Evolutionary conservation across 2,329 filamentous ascomycete genomes (phyloP).

Genomic region (Davidsoniella neocaledoniae): DNA sequence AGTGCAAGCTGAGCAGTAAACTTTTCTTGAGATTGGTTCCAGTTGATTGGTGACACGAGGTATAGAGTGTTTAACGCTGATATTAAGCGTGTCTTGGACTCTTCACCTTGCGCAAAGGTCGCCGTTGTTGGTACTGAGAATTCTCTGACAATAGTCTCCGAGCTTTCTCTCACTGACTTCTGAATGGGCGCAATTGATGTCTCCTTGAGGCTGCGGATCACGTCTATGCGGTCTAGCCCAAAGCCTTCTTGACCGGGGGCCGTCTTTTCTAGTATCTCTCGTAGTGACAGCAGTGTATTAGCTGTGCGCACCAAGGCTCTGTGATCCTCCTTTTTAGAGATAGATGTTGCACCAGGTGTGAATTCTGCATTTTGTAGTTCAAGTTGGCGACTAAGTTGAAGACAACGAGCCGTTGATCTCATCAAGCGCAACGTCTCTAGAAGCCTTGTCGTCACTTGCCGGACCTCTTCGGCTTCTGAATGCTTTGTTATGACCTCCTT

Average conservation of each 20-base stretch:
- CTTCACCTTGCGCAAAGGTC: slow-evolving; percentile 52
- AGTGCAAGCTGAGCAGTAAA: slow-evolving; percentile 57
- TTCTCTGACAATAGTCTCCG: slow-evolving; percentile 66
- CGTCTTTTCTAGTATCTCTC: slow-evolving; percentile 53
- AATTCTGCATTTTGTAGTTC: slow-evolving; percentile 71
- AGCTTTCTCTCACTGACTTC: slow-evolving; percentile 50
- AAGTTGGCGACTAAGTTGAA: slow-evolving; percentile 70
- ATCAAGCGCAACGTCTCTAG: slow-evolving; percentile 67
- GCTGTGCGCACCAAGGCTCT: slow-evolving; percentile 67
- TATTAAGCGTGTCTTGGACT: slow-evolving; percentile 54
- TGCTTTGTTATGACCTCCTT: slow-evolving; percentile 75
- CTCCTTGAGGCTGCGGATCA: slow-evolving; percentile 52
- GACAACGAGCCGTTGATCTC: slow-evolving; percentile 57
- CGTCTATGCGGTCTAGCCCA: slow-evolving; percentile 57
- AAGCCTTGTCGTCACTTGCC: slow-evolving; percentile 57
- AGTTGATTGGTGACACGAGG: slow-evolving; percentile 51
- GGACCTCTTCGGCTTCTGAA: slow-evolving; percentile 70
- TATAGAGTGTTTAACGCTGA: slow-evolving; percentile 66
- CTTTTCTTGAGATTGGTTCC: slow-evolving; percentile 22
- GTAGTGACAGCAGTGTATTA: slow-evolving; percentile 58
- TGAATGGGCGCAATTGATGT: slow-evolving; percentile 57
- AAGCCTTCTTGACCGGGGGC: slow-evolving; percentile 57
- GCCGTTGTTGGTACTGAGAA: slow-evolving; percentile 49
- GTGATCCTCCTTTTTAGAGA: slow-evolving; percentile 48
- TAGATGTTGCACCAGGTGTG: slow-evolving; percentile 23